Percentiles rank a stretch among this genome's conserved stretches.
Evolutionary conservation across 2,329 filamentous ascomycete species (phyloP).

Genomic region (Fusarium camptoceras): DNA sequence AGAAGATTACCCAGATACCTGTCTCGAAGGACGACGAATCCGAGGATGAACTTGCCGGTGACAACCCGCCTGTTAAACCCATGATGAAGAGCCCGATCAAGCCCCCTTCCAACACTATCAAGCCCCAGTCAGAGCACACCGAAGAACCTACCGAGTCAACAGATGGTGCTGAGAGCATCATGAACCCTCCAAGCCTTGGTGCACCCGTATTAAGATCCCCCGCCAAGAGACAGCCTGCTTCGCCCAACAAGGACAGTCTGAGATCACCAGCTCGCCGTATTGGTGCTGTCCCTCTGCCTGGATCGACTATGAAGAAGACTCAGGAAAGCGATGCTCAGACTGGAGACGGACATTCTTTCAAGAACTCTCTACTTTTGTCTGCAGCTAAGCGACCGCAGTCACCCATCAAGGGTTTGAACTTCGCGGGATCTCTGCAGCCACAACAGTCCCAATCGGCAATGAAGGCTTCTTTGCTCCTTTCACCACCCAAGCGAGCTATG

Average conservation of each 20-base stretch:
- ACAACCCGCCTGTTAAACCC: conserved; percentile 63
- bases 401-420: conserved; percentile 55
- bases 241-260: conserved; percentile 66
- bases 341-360: conserved; percentile 51
- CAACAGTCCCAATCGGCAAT: conserved; percentile 54
- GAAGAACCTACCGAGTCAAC: conserved; percentile 43
- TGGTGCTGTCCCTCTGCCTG: conserved; percentile 48
- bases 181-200: conserved; percentile 53
- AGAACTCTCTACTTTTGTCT: conserved; percentile 61
- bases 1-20: conserved; percentile 71
- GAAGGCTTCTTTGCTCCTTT: conserved; percentile 61
- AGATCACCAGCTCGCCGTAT: conserved; percentile 66
- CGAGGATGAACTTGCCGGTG: conserved; percentile 69
- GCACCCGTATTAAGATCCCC: conserved; percentile 63
- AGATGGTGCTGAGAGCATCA: conserved; percentile 46
- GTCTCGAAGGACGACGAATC: conserved; percentile 62
- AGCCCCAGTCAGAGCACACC: conserved; percentile 14
- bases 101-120: conserved; percentile 49
- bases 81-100: conserved; percentile 69
- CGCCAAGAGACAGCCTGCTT: conserved; percentile 64
- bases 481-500: conserved; percentile 62
- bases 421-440: conserved; percentile 44
- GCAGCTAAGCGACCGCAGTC: conserved; percentile 64
- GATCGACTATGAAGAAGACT: conserved; percentile 49
- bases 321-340: conserved; percentile 21